phyloP scores from a whole-genome alignment of 441 rosid species.

The Daphne laureola region DNA sequence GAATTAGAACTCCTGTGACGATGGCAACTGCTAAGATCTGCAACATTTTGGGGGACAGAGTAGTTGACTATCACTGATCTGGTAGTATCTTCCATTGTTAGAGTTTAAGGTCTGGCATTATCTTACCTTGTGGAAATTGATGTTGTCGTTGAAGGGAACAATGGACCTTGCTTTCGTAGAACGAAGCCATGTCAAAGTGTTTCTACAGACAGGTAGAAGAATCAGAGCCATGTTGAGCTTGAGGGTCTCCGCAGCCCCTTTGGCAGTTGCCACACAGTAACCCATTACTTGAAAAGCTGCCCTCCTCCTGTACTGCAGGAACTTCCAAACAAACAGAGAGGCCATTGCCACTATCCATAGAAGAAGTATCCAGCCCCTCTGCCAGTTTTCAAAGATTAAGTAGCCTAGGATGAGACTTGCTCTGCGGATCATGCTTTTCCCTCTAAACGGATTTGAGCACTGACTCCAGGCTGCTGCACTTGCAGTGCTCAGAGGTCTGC shows the following conservation, averaged over 20 bases:
- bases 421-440: constrained; percentile 29
- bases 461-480: constrained; percentile 62
- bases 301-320: constrained; percentile 57
- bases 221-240: constrained; percentile 96
- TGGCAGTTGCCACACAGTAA: constrained; percentile 69
- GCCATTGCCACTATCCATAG: constrained; percentile 63
- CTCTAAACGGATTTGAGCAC: constrained; percentile 36
- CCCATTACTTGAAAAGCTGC: constrained; percentile 84
- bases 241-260: constrained; percentile 96
- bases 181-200: constrained; percentile 88
- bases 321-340: constrained; percentile 77
- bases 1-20: constrained; percentile 57
- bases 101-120: not conserved
- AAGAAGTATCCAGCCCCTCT: constrained; percentile 62
- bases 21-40: constrained; percentile 82
- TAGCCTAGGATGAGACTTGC: constrained; percentile 30
- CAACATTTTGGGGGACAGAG: constrained; percentile 1
- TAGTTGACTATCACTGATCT: too few relatives aligned
- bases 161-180: constrained; percentile 58
- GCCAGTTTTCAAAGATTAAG: constrained; percentile 77
- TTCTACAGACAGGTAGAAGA: constrained; percentile 88
- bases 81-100: too few relatives aligned
- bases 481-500: constrained; percentile 75
- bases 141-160: constrained; percentile 79
- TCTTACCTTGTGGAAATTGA: constrained; percentile 87